Percentiles rank a stretch among this genome's conserved stretches.
Conservation (phyloP, 169 alveolate species). For the Eimeria acervulina region DNA sequence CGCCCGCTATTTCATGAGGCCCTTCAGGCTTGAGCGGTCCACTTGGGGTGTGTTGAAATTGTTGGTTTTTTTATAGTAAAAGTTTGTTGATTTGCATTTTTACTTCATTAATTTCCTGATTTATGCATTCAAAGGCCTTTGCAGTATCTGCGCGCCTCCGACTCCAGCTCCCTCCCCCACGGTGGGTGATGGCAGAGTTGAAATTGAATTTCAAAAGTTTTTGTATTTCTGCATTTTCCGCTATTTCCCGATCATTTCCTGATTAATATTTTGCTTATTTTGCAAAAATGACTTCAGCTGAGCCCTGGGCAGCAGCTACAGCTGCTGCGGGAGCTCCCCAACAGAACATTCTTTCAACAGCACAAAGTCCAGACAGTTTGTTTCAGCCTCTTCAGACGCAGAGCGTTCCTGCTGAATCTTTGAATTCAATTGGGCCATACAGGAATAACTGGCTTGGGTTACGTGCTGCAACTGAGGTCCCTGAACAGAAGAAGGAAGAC, state of each 20-base stretch:
- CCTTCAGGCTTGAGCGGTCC: too few species aligned
- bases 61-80: too few species aligned
- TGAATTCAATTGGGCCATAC: not conserved
- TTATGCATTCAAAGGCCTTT: not conserved
- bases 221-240: too few species aligned
- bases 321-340: too few species aligned
- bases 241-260: not conserved
- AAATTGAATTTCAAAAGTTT: too few species aligned
- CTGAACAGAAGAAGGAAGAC: not conserved
- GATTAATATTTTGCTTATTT: not conserved
- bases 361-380: too few species aligned
- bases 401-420: slow-evolving; percentile 22
- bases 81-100: not conserved
- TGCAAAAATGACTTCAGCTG: not conserved
- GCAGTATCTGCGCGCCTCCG: not conserved
- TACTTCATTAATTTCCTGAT: not conserved
- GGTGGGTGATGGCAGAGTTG: too few species aligned
- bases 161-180: slow-evolving; percentile 2
- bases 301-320: not conserved
- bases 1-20: too few species aligned
- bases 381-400: not conserved
- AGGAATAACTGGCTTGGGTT: not conserved
- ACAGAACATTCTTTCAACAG: too few species aligned
- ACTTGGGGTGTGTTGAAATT: too few species aligned
- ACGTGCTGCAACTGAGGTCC: slow-evolving; percentile 29